phyloP scores from a whole-genome alignment of 306 rosid genomes.

The Fragaria vesca region DNA sequence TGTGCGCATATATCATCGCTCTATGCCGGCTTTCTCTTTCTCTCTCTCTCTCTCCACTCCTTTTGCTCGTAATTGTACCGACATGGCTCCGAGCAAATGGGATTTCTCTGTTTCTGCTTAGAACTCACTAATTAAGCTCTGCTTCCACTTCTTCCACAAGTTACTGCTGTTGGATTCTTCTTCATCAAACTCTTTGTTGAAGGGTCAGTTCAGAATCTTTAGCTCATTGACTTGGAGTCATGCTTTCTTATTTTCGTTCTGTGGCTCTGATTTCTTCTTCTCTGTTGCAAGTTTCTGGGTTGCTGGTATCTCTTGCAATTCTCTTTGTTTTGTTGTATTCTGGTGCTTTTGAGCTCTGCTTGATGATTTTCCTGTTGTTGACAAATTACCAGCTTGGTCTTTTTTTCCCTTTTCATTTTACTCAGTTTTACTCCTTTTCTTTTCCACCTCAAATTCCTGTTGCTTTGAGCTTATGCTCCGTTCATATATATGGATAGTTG shows the following conservation, averaged over 20 bases:
- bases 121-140: slow-evolving; percentile 23
- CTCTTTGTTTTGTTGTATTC: neutral
- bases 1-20: slow-evolving; percentile 28
- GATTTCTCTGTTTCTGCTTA: slow-evolving; percentile 35
- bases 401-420: slow-evolving; percentile 13
- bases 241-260: neutral
- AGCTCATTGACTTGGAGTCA: slow-evolving; percentile 7
- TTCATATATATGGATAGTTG: slow-evolving; percentile 13
- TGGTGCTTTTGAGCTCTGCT: slow-evolving; percentile 10
- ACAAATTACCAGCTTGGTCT: neutral
- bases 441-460: slow-evolving; percentile 11
- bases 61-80: slow-evolving; percentile 35
- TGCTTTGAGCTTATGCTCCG: slow-evolving; percentile 21
- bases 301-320: slow-evolving; percentile 2
- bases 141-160: slow-evolving; percentile 11
- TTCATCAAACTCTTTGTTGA: slow-evolving; percentile 18
- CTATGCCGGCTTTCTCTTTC: slow-evolving; percentile 19
- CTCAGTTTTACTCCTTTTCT: slow-evolving; percentile 25
- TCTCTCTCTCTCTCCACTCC: slow-evolving; percentile 10
- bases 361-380: slow-evolving; percentile 20
- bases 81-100: slow-evolving; percentile 67
- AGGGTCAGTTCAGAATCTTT: slow-evolving; percentile 25
- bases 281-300: slow-evolving; percentile 22
- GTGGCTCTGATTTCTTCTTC: slow-evolving; percentile 6
- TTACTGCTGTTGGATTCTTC: slow-evolving; percentile 22